Base-by-base conservation (phyloP, 192 early-diverging fungal genomes). In the Entomortierella parvispora region DNA sequence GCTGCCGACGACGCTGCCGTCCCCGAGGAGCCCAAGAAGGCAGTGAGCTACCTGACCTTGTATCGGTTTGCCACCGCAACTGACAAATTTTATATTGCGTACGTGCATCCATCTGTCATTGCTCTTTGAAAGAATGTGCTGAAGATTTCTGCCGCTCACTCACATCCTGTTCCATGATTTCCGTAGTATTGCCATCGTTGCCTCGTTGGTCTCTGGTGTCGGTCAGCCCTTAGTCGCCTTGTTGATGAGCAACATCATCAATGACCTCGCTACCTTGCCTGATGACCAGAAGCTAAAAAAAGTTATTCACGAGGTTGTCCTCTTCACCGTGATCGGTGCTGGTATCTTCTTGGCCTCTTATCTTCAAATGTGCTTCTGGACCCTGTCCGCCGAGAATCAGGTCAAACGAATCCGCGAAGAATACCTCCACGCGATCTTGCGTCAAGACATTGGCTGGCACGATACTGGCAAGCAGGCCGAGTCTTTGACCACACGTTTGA, bases 381-480 rank as follows among this genome's bases (percentile, higher is more conserved):
- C 90, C 34, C 68, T 84, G 2, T 78, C 89, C 20, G 87, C 86
- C 42, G 89, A 90, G 66, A 78, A 68, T 25, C 86, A 85, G 56
- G 74, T 80, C 47, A 81, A 77, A 57, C 65, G 65, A 23, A 89
- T 97, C 46, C 85, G 96, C 12, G 87, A 93, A 67, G 54, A 55
- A 14, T 98, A 96, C 64, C 82, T 97, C 28, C 81, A 82, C 31
- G 79, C 92, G 2, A 90, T 96, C 52, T 82, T 98, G 60, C 84
- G 93, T 45, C 95, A 97, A 75, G 90, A 97, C 33, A 88, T 94
- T 63, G 92, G 90, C 22, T 98, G 93, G 90, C 96, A 96, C 69
- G 96, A 98, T 62, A 85, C 83, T 23, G 83, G 82, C 51, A 87
- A 89, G 44, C 89, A 94, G 37, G 92, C 94, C 52, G 81, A 82